A percentile compares a stretch with the other conserved stretches of the same genome.
These are phyloP conservation scores for Trichosanthes truncata DNA, from an alignment of 306 rosid species.

Conservation along the genomic window DNA sequence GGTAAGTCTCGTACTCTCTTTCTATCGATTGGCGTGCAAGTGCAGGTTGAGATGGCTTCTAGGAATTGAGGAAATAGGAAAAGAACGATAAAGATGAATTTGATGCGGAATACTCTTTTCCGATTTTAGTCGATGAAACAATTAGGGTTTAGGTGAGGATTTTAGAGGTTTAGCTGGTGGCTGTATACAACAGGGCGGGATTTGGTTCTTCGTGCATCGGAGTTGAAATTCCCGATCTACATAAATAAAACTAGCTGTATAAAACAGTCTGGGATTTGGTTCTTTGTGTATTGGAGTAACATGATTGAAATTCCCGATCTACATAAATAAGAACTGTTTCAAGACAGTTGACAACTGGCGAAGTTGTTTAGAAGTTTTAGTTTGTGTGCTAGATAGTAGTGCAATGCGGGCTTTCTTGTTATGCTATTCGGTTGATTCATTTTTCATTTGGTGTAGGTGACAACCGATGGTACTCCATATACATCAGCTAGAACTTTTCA, in stretches of 20 bases:
- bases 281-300: not conserved
- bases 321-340: not conserved
- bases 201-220: not conserved
- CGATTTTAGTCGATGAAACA: not conserved
- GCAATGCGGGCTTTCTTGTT: not conserved
- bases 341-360: not conserved
- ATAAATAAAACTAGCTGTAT: not conserved
- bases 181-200: not conserved
- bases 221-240: not conserved
- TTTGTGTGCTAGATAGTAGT: not conserved
- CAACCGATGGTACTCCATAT: slow-evolving; percentile 59
- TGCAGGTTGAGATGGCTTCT: not conserved
- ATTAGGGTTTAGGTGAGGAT: not conserved
- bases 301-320: not conserved
- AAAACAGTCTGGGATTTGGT: not conserved
- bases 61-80: not conserved
- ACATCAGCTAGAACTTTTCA: slow-evolving; percentile 71
- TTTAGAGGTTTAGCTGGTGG: not conserved
- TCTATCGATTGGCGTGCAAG: not conserved
- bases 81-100: not conserved
- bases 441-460: slow-evolving; percentile 36
- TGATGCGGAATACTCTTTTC: not conserved
- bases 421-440: not conserved
- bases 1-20: slow-evolving; percentile 19
- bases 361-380: not conserved